These are phyloP conservation scores for Marasmius sp. DNA, from an alignment of 1,284 basidiomycete species.

Conservation along the genomic window DNA sequence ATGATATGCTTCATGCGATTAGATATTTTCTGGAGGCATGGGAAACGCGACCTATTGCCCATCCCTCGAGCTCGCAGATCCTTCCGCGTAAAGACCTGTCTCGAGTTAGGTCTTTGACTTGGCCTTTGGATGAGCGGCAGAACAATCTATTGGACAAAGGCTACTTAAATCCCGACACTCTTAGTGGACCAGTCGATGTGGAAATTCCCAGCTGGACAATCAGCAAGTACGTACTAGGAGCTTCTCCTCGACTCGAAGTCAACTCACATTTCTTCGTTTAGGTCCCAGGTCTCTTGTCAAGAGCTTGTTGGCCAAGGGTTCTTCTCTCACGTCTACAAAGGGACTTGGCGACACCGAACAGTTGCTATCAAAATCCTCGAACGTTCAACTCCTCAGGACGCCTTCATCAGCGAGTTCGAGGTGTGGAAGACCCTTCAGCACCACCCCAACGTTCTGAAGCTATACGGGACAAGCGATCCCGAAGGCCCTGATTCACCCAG, in stretches of 20 bases:
- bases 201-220: slow-evolving; percentile 8
- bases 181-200: neutral
- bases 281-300: slow-evolving; percentile 7
- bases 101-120: slow-evolving; percentile 6
- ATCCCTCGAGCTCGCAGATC: neutral
- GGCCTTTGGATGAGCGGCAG: slow-evolving; percentile 10
- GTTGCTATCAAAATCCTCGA: slow-evolving; percentile 38
- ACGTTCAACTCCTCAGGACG: slow-evolving; percentile 32
- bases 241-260: neutral
- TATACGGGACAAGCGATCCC: slow-evolving; percentile 44
- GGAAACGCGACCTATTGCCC: slow-evolving; percentile 1
- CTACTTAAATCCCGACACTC: slow-evolving; percentile 5
- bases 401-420: slow-evolving; percentile 36
- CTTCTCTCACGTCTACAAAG: slow-evolving; percentile 15
- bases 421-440: slow-evolving; percentile 41
- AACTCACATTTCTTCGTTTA: neutral
- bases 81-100: neutral
- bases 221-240: slow-evolving; percentile 1
- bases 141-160: slow-evolving; percentile 5
- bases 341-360: slow-evolving; percentile 9
- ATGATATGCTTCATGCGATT: slow-evolving; percentile 12
- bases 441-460: slow-evolving; percentile 40
- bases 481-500: slow-evolving; percentile 38
- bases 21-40: slow-evolving; percentile 1
- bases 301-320: slow-evolving; percentile 10